A percentile compares a stretch with the other conserved stretches of the same genome.
Conservation (phyloP, 75 land plant species). For the Selaginella moellendorffii region DNA sequence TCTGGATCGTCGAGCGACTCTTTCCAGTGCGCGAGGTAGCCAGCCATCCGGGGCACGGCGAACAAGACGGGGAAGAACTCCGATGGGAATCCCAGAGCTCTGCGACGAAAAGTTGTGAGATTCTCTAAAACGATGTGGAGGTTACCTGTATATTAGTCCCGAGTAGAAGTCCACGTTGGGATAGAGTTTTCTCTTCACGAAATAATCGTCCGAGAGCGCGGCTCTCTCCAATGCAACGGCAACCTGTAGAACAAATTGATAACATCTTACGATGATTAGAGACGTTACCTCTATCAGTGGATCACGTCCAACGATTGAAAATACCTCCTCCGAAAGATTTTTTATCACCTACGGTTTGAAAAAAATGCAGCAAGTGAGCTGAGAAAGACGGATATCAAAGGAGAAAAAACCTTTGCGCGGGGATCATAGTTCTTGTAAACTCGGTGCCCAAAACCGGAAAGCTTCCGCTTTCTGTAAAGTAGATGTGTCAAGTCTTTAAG, state of each 20-base stretch:
- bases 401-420: conserved; percentile 46
- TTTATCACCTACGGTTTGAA: conserved; percentile 35
- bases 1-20: conserved; percentile 97
- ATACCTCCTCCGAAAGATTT: conserved; percentile 92
- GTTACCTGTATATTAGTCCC: conserved; percentile 85
- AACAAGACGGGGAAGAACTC: conserved; percentile 93
- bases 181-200: conserved; percentile 85
- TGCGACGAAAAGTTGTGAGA: conserved; percentile 13
- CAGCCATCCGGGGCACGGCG: conserved; percentile 99
- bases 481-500: too few relatives aligned
- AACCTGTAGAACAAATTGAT: conserved; percentile 39
- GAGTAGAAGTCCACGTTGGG: conserved; percentile 99
- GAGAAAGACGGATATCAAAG: background rate
- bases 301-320: conserved; percentile 88
- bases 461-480: conserved; percentile 66
- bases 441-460: conserved; percentile 99
- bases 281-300: conserved; percentile 99
- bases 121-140: too few relatives aligned
- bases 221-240: conserved; percentile 96
- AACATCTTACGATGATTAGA: too few relatives aligned
- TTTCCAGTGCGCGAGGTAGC: conserved; percentile 92
- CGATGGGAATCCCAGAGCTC: conserved; percentile 92
- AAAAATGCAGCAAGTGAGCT: too few relatives aligned
- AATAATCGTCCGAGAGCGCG: conserved; percentile 92
- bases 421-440: conserved; percentile 99